These are phyloP conservation scores for Lanmaoa rubissima DNA, from an alignment of 768 basidiomycete species.

Conservation along the genomic window DNA sequence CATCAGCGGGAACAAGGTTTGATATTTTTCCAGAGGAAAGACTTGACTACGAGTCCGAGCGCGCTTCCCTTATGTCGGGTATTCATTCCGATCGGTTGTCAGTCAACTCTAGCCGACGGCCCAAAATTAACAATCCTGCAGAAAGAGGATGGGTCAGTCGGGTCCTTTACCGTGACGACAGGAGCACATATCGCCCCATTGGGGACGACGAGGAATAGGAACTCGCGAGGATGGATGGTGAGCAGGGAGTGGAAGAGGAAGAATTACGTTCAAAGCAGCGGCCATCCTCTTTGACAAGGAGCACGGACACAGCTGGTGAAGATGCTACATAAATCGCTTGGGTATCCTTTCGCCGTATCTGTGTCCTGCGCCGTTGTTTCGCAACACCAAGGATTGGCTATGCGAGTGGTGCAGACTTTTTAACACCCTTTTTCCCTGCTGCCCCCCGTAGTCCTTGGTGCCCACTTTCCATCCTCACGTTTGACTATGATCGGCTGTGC, in stretches of 20 bases:
- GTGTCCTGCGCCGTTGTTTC: constrained; percentile 6
- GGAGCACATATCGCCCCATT: constrained; percentile 48
- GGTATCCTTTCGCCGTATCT: neutral
- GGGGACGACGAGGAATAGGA: constrained; percentile 52
- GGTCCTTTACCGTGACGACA: constrained; percentile 43
- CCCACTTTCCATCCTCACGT: constrained; percentile 30
- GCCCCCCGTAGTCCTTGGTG: constrained; percentile 7
- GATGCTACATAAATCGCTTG: constrained; percentile 7
- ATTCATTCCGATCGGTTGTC: constrained; percentile 38
- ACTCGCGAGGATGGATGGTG: constrained; percentile 51
- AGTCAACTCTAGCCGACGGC: constrained; percentile 28
- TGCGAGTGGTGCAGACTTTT: constrained; percentile 5
- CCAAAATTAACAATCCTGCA: constrained; percentile 19
- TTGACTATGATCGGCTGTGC: constrained; percentile 1
- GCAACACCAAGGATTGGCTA: constrained; percentile 2
- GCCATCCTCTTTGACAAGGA: constrained; percentile 12
- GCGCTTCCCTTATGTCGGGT: constrained; percentile 51
- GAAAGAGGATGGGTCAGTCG: constrained; percentile 50
- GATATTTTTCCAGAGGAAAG: constrained; percentile 46
- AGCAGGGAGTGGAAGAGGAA: constrained; percentile 28
- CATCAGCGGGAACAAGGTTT: constrained; percentile 14
- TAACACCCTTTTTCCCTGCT: constrained; percentile 1
- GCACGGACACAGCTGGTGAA: constrained; percentile 6
- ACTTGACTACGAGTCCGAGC: constrained; percentile 64
- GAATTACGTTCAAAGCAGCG: constrained; percentile 16